These are phyloP conservation scores for Rhododendron griersonianum DNA, from an alignment of 148 eudicot species.

Conservation along the genomic window DNA sequence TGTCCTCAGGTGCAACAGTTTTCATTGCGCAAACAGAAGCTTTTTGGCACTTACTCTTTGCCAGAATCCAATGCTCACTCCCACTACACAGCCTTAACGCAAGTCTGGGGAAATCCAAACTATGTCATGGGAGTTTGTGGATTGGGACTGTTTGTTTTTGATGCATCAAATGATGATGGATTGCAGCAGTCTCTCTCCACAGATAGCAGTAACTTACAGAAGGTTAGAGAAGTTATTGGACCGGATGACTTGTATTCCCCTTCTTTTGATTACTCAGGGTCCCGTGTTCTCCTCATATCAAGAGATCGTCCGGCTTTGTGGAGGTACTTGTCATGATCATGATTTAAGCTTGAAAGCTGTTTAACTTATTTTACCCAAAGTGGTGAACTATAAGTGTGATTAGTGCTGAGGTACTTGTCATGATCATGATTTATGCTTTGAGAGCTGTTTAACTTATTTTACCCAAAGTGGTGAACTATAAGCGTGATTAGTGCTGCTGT, in stretches of 20 bases:
- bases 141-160: constrained; percentile 64
- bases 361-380: neutral
- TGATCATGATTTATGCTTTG: too few species aligned
- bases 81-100: constrained; percentile 56
- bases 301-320: constrained; percentile 91
- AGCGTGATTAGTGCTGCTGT: neutral
- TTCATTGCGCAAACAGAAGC: constrained; percentile 65
- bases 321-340: constrained; percentile 20
- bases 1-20: constrained; percentile 31
- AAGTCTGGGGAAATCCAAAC: constrained; percentile 89
- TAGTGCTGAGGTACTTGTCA: constrained; percentile 17
- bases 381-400: neutral
- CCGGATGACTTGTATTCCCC: constrained; percentile 18
- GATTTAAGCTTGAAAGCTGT: neutral
- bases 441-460: neutral
- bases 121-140: constrained; percentile 84
- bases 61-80: constrained; percentile 72
- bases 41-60: constrained; percentile 52
- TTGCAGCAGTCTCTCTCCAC: constrained; percentile 32
- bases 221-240: constrained; percentile 10
- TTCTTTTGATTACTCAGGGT: constrained; percentile 66
- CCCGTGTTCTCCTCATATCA: constrained; percentile 70
- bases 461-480: neutral
- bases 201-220: constrained; percentile 30
- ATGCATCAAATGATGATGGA: constrained; percentile 49